Percentiles rank a stretch among this genome's conserved stretches.
phyloP scores from a whole-genome alignment of 306 rosid species.

The Corylus heterophylla region DNA sequence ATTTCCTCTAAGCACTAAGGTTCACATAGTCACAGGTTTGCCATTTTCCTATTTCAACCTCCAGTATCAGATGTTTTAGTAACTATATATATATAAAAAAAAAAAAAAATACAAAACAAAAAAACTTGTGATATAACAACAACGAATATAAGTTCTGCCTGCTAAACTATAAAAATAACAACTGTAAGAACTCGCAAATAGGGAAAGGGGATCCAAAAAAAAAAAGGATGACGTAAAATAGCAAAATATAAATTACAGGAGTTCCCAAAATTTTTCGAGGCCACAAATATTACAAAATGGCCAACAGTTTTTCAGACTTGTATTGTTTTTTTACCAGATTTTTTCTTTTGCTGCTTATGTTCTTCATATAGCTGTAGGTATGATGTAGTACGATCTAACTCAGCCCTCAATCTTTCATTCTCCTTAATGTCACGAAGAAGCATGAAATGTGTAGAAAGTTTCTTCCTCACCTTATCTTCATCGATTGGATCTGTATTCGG shows the following conservation, averaged over 20 bases:
- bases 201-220: neutral
- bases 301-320: neutral
- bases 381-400: slow-evolving; percentile 51
- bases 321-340: slow-evolving; percentile 31
- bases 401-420: slow-evolving; percentile 65
- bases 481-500: slow-evolving; percentile 32
- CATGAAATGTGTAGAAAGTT: slow-evolving; percentile 61
- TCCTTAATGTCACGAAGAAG: slow-evolving; percentile 74
- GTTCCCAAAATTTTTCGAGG: slow-evolving; percentile 1
- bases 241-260: neutral
- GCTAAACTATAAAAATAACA: neutral
- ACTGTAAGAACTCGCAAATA: neutral
- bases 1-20: no score
- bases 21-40: no score
- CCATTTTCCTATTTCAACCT: no score
- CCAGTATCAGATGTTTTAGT: no score
- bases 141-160: neutral
- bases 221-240: neutral
- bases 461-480: slow-evolving; percentile 56
- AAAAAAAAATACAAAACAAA: no score
- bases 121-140: neutral
- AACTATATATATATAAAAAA: no score
- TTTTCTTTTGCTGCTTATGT: slow-evolving; percentile 62
- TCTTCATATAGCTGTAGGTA: slow-evolving; percentile 62
- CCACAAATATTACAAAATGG: slow-evolving; percentile 6